phyloP scores from a whole-genome alignment of 306 rosid species.

The Castanopsis chinensis region DNA sequence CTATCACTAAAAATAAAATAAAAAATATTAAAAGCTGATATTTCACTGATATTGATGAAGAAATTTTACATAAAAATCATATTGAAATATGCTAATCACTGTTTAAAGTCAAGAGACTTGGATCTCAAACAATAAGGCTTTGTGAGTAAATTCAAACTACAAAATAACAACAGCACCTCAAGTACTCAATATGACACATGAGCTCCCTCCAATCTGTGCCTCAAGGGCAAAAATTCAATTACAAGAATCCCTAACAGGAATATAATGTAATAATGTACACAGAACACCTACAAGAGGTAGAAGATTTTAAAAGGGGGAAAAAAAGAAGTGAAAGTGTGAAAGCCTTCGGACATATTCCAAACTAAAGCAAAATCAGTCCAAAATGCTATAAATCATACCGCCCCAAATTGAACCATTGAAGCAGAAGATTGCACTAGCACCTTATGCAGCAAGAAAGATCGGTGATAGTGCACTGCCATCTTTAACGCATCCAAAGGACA shows the following conservation, averaged over 20 bases:
- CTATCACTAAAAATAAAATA: no score
- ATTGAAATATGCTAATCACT: constrained; percentile 36
- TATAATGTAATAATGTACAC: constrained; percentile 69
- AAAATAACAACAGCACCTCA: constrained; percentile 42
- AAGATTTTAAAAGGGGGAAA: constrained; percentile 18
- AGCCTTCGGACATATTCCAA: constrained; percentile 41
- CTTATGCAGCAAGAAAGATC: constrained; percentile 13
- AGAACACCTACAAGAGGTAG: constrained; percentile 37
- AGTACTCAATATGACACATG: constrained; percentile 38
- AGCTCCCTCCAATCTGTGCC: constrained; percentile 41
- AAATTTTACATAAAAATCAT: constrained; percentile 48
- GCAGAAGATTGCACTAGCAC: constrained; percentile 33
- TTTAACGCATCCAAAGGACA: constrained; percentile 22
- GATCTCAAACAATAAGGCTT: constrained; percentile 39
- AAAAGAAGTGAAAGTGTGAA: constrained; percentile 17
- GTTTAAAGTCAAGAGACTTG: constrained; percentile 29
- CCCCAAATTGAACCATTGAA: constrained; percentile 34
- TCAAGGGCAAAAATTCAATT: constrained; percentile 67
- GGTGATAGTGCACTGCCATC: constrained; percentile 36
- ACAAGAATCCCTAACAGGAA: constrained; percentile 52
- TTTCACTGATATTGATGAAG: neutral
- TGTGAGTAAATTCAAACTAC: constrained; percentile 28
- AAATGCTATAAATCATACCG: constrained; percentile 33
- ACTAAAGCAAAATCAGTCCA: constrained; percentile 39
- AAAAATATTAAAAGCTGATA: neutral